Evolutionary conservation across 164 flowering plant species (phyloP), one percentile per base, ranked within the genome.

Genomic region (Magnolia officinalis): DNA sequence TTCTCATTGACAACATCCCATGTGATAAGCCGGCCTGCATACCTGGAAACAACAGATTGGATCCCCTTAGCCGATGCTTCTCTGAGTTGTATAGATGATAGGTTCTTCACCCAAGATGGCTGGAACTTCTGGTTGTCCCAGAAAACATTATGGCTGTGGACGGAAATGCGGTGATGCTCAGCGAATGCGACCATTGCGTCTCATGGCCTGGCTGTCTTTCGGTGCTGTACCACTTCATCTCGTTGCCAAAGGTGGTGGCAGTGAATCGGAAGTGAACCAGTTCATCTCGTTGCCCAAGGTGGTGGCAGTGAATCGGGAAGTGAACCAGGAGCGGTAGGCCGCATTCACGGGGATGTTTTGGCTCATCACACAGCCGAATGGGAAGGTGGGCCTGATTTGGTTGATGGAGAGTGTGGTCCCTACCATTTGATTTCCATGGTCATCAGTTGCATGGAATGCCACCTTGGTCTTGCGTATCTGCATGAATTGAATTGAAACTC

Each of bases 1-100:
- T 89, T 87, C 72, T 95, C 98, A 74, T 93, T 95, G 6, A 88
- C 82, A 16, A 93, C 98, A 78, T 95, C 98, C 97, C 98, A 95
- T 0, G 80, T 89, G 11, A 89, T 85, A 0, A 95, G n/a, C 72
- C 83, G 79, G 13, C 94, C 93, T 16, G 69, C 63, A 81, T 93
- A 95, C 55, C 85, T 82, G 0, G 74, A 23, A 79, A 89, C 51
- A 2, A 92, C 69, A 1, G 97, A 93, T 20, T 70, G 63, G 0
- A 86, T 72, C 78, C 97, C 83, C 64, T 61, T 75, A 0, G n/a
- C 45, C 0, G 75, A 77, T 0, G 96, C 94, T 2, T 24, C 16
- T 6, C 13, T 0, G 18, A 84, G 82, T 13, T 83, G 77, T 0
- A 8, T 19, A 0, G 75, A 71, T 0, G 83, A 29, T n/a, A 86